A percentile compares a stretch with the other conserved stretches of the same genome.
phyloP scores from a whole-genome alignment of 2,329 filamentous ascomycete genomes.

The Stagonosporopsis cucurbitacearum region DNA sequence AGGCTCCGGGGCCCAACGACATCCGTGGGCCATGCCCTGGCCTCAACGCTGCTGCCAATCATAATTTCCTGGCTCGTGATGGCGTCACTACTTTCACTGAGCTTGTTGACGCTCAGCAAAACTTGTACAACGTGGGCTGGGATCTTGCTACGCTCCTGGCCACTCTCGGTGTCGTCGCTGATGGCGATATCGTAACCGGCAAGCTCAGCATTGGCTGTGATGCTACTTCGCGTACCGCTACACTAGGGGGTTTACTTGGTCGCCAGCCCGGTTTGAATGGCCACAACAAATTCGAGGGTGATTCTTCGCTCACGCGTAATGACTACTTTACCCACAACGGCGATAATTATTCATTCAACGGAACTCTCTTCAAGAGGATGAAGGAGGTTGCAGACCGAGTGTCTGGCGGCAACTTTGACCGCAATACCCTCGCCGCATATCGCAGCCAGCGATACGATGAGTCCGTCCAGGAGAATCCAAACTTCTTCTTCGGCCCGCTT shows the following conservation, averaged over 20 bases:
- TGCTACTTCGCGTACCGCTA: conserved; percentile 52
- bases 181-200: conserved; percentile 52
- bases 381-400: conserved; percentile 36
- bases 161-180: conserved; percentile 48
- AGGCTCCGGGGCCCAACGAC: conserved; percentile 28
- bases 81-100: conserved; percentile 53
- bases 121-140: conserved; percentile 55
- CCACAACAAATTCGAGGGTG: conserved; percentile 54
- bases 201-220: conserved; percentile 57
- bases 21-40: conserved; percentile 50
- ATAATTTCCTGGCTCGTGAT: conserved; percentile 51
- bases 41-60: conserved; percentile 53
- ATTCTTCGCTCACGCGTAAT: conserved; percentile 52
- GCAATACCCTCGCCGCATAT: conserved; percentile 48
- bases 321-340: conserved; percentile 49
- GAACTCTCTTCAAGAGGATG: conserved; percentile 51
- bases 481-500: conserved; percentile 54
- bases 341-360: conserved; percentile 52
- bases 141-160: conserved; percentile 52
- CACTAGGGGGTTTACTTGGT: conserved; percentile 33
- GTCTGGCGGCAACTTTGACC: conserved; percentile 47
- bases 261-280: conserved; percentile 52
- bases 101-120: conserved; percentile 55
- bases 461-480: conserved; percentile 46
- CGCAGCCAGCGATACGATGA: conserved; percentile 51